Percentiles rank a stretch among this genome's conserved stretches.
Evolutionary conservation across 345 rosid species (phyloP).

Genomic region (Bruguiera gymnorhiza): DNA sequence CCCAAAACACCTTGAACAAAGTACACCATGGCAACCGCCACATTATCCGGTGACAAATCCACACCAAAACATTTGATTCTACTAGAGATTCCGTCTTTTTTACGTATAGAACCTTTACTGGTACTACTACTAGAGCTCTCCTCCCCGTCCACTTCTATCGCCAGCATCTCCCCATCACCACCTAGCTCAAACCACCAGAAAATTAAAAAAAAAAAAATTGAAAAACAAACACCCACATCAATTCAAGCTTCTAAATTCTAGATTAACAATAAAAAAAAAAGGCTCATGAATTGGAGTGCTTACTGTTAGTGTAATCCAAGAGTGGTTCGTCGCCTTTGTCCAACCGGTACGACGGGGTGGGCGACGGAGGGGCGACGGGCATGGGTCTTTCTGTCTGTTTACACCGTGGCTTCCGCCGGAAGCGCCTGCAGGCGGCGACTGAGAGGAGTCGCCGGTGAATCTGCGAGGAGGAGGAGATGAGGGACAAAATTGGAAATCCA

Average conservation of each 20-base stretch:
- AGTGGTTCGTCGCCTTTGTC: conserved; percentile 41
- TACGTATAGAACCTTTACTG: conserved; percentile 35
- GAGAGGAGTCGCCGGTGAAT: neutral
- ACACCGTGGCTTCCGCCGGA: conserved; percentile 19
- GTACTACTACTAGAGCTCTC: conserved; percentile 24
- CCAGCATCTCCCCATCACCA: conserved; percentile 49
- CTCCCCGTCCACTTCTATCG: conserved; percentile 41
- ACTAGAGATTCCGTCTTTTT: conserved; percentile 31
- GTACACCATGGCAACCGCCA: conserved; percentile 95
- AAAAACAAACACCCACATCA: neutral
- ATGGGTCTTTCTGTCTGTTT: neutral
- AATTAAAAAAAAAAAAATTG: conserved; percentile 3
- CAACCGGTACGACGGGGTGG: conserved; percentile 41
- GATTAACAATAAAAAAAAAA: neutral
- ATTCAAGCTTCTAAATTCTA: neutral
- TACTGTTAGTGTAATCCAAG: conserved; percentile 47
- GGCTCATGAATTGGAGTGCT: neutral
- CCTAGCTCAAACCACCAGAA: conserved; percentile 21
- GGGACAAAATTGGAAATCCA: neutral
- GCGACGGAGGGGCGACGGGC: conserved; percentile 14
- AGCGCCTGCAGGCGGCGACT: neutral
- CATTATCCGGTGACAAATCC: conserved; percentile 83
- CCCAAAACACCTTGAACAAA: conserved; percentile 99
- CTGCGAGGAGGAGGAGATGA: neutral
- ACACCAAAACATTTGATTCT: conserved; percentile 58